A percentile compares a stretch with the other conserved stretches of the same genome.
Evolutionary conservation across 257 asterid species (phyloP).

Genomic region (Gardenia jasminoides): DNA sequence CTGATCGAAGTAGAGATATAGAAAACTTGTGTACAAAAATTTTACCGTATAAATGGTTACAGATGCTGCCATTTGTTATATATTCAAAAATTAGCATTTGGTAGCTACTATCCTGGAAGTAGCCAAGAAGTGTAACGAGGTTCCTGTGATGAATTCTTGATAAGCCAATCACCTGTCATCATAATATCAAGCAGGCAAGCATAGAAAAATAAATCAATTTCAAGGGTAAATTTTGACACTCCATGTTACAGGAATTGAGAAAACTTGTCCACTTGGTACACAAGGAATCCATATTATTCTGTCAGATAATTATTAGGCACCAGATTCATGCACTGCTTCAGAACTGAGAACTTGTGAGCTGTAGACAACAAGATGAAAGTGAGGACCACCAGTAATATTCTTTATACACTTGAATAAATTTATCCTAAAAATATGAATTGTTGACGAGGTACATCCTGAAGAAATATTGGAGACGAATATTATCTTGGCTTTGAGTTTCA

Average conservation of each 20-base stretch:
- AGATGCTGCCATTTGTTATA: constrained; percentile 64
- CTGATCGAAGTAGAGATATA: not conserved
- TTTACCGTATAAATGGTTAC: constrained; percentile 65
- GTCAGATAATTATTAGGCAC: not conserved
- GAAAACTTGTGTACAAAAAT: not conserved
- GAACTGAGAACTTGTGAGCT: not conserved
- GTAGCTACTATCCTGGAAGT: constrained; percentile 60
- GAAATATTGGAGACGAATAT: not conserved
- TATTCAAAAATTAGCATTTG: constrained; percentile 71
- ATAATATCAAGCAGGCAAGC: constrained; percentile 17
- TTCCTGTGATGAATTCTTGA: constrained; percentile 55
- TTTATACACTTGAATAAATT: not conserved
- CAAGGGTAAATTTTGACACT: not conserved
- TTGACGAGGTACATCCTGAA: not conserved
- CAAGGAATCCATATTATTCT: not conserved
- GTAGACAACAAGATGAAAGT: not conserved
- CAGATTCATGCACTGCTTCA: not conserved
- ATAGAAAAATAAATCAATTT: not conserved
- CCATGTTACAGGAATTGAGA: not conserved
- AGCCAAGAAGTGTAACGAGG: constrained; percentile 64
- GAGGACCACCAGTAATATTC: not conserved
- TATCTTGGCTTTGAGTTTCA: not conserved
- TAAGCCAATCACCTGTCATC: constrained; percentile 50
- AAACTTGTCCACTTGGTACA: not conserved
- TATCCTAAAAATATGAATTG: not conserved